Conservation (phyloP, 352 stramenopile genomes). For the Globisporangium spinosum region DNA sequence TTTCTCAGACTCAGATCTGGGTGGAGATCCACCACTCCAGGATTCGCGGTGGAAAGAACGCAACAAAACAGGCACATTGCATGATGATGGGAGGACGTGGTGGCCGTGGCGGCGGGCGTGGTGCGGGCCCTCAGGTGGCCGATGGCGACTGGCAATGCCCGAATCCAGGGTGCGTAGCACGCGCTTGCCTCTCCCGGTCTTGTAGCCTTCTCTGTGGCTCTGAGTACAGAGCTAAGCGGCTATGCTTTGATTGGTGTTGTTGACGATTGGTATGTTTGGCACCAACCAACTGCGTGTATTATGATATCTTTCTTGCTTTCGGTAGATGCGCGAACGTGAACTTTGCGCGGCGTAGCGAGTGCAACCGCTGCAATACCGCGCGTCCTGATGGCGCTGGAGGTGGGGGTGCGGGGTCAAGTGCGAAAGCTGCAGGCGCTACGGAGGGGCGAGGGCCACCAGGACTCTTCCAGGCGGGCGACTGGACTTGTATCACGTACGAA, state of each 20-base stretch:
- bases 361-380: conserved; percentile 78
- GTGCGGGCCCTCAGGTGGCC: conserved; percentile 48
- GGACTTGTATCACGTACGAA: conserved; percentile 74
- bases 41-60: not conserved
- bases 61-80: not conserved
- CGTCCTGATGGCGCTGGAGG: conserved; percentile 41
- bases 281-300: not conserved
- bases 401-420: conserved; percentile 7
- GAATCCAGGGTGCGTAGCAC: conserved; percentile 53
- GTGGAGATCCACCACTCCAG: not conserved
- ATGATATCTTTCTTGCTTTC: conserved; percentile 1
- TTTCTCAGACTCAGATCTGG: conserved; percentile 18
- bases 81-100: conserved; percentile 35
- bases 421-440: conserved; percentile 24
- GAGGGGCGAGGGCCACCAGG: conserved; percentile 61
- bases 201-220: not conserved
- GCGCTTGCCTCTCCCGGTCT: too few relatives aligned
- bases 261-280: not conserved
- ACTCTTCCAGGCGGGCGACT: conserved; percentile 78
- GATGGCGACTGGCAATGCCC: conserved; percentile 79
- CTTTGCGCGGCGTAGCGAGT: conserved; percentile 73
- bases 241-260: too few relatives aligned
- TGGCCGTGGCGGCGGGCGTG: conserved; percentile 33
- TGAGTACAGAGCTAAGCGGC: not conserved
- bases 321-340: conserved; percentile 80